These are phyloP conservation scores for Solanum etuberosum DNA, from an alignment of 257 asterid genomes.

Conservation along the genomic window DNA sequence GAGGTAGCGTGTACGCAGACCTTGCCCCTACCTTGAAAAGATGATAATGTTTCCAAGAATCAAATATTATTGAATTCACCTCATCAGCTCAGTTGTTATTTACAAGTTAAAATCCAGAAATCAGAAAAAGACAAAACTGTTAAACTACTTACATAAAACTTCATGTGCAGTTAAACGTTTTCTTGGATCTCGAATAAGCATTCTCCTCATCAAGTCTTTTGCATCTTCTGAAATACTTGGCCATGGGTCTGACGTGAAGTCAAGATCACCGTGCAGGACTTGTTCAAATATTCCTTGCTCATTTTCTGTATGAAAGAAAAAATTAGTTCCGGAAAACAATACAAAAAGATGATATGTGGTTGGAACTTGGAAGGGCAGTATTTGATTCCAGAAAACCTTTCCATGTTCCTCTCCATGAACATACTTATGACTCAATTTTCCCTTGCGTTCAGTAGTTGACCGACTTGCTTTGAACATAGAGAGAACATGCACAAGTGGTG, in stretches of 20 bases:
- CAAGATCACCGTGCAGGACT: slow-evolving; percentile 92
- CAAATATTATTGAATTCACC: neutral
- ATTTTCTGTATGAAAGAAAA: slow-evolving; percentile 27
- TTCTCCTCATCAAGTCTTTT: slow-evolving; percentile 79
- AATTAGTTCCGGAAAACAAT: neutral
- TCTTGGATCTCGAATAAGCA: slow-evolving; percentile 83
- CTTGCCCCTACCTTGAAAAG: neutral
- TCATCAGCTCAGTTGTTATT: neutral
- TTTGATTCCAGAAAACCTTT: neutral
- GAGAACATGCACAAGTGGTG: neutral
- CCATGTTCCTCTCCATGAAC: neutral
- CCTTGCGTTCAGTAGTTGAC: neutral
- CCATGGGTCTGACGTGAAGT: slow-evolving; percentile 89
- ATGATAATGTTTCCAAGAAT: neutral
- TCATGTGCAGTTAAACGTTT: slow-evolving; percentile 82
- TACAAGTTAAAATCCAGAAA: neutral
- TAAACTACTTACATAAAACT: slow-evolving; percentile 68
- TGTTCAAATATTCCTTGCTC: slow-evolving; percentile 94
- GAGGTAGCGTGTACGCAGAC: neutral
- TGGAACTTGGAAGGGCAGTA: neutral
- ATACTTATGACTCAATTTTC: neutral
- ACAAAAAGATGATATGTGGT: neutral
- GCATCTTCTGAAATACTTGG: slow-evolving; percentile 83
- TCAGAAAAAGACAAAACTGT: neutral
- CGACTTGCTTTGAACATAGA: neutral